Evolutionary conservation across 768 basidiomycete genomes (phyloP).

Genomic region (Tulasnella sp.): DNA sequence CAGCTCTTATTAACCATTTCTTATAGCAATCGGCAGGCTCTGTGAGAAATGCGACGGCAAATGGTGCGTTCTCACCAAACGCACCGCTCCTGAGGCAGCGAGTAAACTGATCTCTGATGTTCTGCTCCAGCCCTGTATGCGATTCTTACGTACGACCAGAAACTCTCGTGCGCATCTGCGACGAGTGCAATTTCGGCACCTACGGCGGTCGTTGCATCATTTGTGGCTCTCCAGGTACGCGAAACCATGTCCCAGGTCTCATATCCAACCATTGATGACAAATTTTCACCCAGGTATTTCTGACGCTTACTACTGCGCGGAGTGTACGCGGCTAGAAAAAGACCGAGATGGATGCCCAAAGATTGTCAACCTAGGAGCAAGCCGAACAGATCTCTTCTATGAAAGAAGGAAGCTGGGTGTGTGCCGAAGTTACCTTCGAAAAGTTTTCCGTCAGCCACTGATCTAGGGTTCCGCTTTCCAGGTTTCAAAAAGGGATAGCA

Average conservation of each 20-base stretch:
- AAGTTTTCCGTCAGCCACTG: background rate
- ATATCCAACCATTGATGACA: background rate
- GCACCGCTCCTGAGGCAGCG: background rate
- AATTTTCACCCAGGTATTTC: constrained; percentile 66
- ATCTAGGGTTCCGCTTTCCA: constrained; percentile 22
- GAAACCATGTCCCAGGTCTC: background rate
- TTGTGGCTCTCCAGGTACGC: constrained; percentile 84
- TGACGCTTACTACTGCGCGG: constrained; percentile 98
- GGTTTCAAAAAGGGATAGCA: constrained; percentile 57
- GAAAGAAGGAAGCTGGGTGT: constrained; percentile 74
- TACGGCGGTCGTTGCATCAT: constrained; percentile 98
- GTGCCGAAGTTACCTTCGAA: constrained; percentile 18
- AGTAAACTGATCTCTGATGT: background rate
- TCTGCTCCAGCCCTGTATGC: constrained; percentile 69
- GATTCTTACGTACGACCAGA: constrained; percentile 99
- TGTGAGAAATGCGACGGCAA: constrained; percentile 99
- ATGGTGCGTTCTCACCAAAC: constrained; percentile 51
- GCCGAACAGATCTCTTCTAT: constrained; percentile 85
- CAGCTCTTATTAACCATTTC: constrained; percentile 4
- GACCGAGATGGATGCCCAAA: constrained; percentile 98
- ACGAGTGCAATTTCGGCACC: constrained; percentile 98
- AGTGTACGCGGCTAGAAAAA: constrained; percentile 93
- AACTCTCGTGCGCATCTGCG: constrained; percentile 95
- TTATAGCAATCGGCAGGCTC: constrained; percentile 83
- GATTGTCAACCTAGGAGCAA: constrained; percentile 93